phyloP scores from a whole-genome alignment of 1,284 basidiomycete genomes.

The Trichosporon sp. region DNA sequence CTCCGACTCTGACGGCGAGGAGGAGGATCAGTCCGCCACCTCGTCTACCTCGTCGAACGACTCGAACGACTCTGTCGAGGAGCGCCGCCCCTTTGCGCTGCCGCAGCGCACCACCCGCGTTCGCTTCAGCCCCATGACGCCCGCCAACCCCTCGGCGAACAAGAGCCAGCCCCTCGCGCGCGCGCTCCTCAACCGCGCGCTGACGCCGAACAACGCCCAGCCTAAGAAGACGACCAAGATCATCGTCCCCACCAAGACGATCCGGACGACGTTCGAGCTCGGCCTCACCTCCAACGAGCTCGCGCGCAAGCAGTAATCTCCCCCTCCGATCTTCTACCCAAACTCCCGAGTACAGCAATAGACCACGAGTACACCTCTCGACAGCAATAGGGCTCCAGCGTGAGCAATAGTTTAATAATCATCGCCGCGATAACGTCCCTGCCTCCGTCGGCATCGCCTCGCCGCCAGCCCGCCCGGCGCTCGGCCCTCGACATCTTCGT shows the following conservation, averaged over 20 bases:
- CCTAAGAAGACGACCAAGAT: conserved; percentile 43
- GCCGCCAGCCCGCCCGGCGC: neutral
- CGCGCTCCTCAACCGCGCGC: conserved; percentile 44
- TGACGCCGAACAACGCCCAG: conserved; percentile 20
- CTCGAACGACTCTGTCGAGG: conserved; percentile 16
- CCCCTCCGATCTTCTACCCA: neutral
- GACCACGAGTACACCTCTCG: neutral
- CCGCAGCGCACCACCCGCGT: conserved; percentile 6
- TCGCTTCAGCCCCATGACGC: conserved; percentile 31
- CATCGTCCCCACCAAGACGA: conserved; percentile 51
- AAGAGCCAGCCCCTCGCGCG: conserved; percentile 50
- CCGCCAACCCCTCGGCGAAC: conserved; percentile 25
- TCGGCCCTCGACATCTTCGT: neutral
- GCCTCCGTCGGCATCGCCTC: too few relatives aligned
- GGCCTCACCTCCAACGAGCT: conserved; percentile 49
- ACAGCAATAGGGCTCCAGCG: neutral
- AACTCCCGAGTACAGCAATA: neutral
- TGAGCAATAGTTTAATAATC: conserved; percentile 11
- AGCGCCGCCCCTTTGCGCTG: conserved; percentile 6
- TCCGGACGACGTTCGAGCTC: conserved; percentile 53
- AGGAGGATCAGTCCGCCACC: conserved; percentile 21
- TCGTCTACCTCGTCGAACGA: conserved; percentile 17
- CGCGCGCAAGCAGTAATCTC: conserved; percentile 28
- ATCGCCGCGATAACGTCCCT: too few relatives aligned
- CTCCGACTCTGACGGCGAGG: conserved; percentile 13